Conservation (phyloP, 495 filamentous ascomycete genomes). For the Evernia prunastri region DNA sequence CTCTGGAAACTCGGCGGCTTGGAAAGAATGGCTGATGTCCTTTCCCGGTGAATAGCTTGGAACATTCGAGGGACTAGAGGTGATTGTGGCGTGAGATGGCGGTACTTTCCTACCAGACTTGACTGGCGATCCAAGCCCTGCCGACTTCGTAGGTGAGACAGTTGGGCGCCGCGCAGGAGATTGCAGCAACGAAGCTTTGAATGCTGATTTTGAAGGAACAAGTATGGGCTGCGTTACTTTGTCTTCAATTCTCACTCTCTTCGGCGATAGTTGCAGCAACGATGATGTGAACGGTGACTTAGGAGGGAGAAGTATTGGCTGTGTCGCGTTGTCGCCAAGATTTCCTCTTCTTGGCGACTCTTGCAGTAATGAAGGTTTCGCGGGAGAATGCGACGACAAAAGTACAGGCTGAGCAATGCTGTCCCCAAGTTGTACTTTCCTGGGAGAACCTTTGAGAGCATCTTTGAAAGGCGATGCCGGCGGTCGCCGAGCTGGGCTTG, state of each 20-base stretch:
- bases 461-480: constrained; percentile 48
- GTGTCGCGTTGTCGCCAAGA: constrained; percentile 34
- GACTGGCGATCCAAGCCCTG: neutral
- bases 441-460: constrained; percentile 33
- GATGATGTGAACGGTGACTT: constrained; percentile 29
- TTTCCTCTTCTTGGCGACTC: constrained; percentile 41
- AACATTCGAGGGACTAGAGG: neutral
- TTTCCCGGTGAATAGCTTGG: constrained; percentile 8
- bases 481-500: constrained; percentile 45
- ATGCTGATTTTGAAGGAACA: constrained; percentile 31
- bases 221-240: constrained; percentile 30
- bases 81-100: neutral
- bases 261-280: constrained; percentile 36
- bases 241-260: constrained; percentile 37
- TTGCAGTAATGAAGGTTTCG: constrained; percentile 35
- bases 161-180: constrained; percentile 25
- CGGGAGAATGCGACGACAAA: constrained; percentile 15
- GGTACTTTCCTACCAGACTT: neutral
- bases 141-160: constrained; percentile 11
- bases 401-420: constrained; percentile 18
- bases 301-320: constrained; percentile 30
- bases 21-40: constrained; percentile 4
- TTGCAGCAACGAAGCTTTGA: constrained; percentile 25
- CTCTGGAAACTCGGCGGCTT: constrained; percentile 8
- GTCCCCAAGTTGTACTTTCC: constrained; percentile 24